Evolutionary conservation across 164 flowering plant genomes (phyloP).

Genomic region (Taxillus chinensis): DNA sequence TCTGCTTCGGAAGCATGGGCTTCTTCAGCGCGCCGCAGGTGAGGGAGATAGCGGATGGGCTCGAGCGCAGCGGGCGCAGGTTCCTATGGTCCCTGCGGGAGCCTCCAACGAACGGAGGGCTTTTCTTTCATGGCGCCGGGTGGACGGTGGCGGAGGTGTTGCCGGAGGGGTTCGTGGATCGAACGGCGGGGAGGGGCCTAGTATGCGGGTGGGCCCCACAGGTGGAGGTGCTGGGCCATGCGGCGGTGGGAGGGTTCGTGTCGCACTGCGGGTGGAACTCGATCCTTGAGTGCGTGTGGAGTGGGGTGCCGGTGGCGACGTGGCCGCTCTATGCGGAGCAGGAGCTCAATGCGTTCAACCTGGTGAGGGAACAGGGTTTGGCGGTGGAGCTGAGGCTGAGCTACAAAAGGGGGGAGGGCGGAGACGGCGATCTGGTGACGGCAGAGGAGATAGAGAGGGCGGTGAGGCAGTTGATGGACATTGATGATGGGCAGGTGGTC

Average conservation of each 20-base stretch:
- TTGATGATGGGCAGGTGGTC: slow-evolving; percentile 6
- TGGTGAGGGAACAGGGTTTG: slow-evolving; percentile 22
- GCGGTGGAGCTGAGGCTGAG: slow-evolving; percentile 21
- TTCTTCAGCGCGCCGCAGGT: slow-evolving; percentile 13
- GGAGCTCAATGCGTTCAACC: slow-evolving; percentile 16
- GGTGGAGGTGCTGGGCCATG: slow-evolving; percentile 13
- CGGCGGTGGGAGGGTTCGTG: slow-evolving; percentile 23
- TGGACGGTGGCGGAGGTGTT: slow-evolving; percentile 1
- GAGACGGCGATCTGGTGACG: slow-evolving; percentile 5
- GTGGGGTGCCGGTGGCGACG: slow-evolving; percentile 21
- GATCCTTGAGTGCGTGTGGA: slow-evolving; percentile 20
- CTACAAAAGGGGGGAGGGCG: slow-evolving; percentile 3
- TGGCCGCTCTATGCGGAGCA: slow-evolving; percentile 32
- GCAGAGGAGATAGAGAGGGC: slow-evolving; percentile 17
- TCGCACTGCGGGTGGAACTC: slow-evolving; percentile 37
- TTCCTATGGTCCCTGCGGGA: slow-evolving; percentile 20
- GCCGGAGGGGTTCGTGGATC: slow-evolving; percentile 19
- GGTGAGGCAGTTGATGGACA: slow-evolving; percentile 15
- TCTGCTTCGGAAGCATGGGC: slow-evolving; percentile 29
- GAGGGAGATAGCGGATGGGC: slow-evolving; percentile 20
- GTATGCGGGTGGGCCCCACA: slow-evolving; percentile 24
- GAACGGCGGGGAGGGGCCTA: slow-evolving; percentile 13
- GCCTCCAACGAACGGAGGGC: slow-evolving; percentile 9
- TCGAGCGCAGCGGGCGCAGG: slow-evolving; percentile 13
- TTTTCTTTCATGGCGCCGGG: background rate